Conservation (phyloP, 1,284 basidiomycete species). For the Ganoderma leucocontextum region DNA sequence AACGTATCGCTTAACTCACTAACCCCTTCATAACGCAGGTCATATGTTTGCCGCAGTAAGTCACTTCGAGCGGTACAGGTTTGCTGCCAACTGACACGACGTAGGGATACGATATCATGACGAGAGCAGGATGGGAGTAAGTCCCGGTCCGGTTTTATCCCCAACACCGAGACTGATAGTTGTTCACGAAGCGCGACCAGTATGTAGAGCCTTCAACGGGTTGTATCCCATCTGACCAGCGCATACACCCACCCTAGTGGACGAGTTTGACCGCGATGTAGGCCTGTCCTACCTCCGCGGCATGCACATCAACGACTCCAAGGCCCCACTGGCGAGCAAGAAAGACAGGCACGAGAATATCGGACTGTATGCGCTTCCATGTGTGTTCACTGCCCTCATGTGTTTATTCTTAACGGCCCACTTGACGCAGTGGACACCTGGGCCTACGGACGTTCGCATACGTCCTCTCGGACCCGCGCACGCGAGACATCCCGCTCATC, state of each 20-base stretch:
- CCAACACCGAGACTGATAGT: neutral
- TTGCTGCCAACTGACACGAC: neutral
- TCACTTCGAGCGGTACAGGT: neutral
- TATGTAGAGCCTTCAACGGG: neutral
- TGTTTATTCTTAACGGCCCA: neutral
- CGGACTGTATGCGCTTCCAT: constrained; percentile 63
- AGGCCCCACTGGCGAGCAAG: constrained; percentile 66
- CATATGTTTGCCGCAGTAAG: constrained; percentile 84
- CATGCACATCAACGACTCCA: constrained; percentile 90
- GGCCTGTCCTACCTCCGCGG: constrained; percentile 79
- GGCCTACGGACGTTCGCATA: constrained; percentile 71
- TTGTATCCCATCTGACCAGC: neutral
- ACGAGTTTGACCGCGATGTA: constrained; percentile 70
- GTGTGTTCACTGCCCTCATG: neutral
- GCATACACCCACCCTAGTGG: constrained; percentile 48
- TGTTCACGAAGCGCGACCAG: constrained; percentile 15
- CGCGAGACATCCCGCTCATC: constrained; percentile 78
- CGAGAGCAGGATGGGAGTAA: constrained; percentile 71
- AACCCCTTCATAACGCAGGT: constrained; percentile 48
- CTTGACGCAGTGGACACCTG: constrained; percentile 64
- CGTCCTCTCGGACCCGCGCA: constrained; percentile 75
- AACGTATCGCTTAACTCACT: neutral
- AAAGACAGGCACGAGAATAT: constrained; percentile 89
- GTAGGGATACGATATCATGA: constrained; percentile 84
- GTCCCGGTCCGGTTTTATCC: constrained; percentile 37